phyloP scores from a whole-genome alignment of 192 early-diverging fungal species.

The Funneliformis geosporum region DNA sequence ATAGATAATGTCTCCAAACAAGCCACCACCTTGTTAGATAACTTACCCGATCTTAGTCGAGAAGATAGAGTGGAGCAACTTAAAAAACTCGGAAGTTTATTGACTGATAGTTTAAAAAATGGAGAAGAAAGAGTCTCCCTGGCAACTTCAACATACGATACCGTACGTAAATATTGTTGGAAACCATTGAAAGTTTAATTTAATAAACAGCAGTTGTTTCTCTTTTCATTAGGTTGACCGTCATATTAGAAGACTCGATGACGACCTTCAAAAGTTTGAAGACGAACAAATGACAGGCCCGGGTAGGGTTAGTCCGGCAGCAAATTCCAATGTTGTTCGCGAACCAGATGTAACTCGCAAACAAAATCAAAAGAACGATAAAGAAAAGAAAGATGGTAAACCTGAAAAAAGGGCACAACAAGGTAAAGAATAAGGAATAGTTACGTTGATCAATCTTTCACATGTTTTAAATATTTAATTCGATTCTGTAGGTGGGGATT shows the following conservation, averaged over 20 bases:
- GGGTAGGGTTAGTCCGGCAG: slow-evolving; percentile 42
- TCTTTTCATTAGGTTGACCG: slow-evolving; percentile 71
- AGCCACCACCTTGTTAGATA: slow-evolving; percentile 73
- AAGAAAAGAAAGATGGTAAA: slow-evolving; percentile 35
- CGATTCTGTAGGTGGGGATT: slow-evolving; percentile 15
- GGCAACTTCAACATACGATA: slow-evolving; percentile 91
- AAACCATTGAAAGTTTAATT: background rate
- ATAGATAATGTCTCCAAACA: slow-evolving; percentile 67
- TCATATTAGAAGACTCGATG: slow-evolving; percentile 86
- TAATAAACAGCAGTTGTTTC: background rate
- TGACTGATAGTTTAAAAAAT: slow-evolving; percentile 79
- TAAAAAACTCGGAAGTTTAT: slow-evolving; percentile 51
- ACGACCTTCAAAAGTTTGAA: slow-evolving; percentile 89
- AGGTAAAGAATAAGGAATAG: background rate
- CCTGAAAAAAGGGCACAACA: slow-evolving; percentile 41
- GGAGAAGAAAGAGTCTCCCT: slow-evolving; percentile 94
- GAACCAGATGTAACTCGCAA: slow-evolving; percentile 44
- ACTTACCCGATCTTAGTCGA: slow-evolving; percentile 53
- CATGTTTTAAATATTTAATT: background rate
- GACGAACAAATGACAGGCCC: slow-evolving; percentile 81
- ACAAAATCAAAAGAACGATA: slow-evolving; percentile 40
- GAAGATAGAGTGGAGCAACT: slow-evolving; percentile 58
- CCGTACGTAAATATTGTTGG: slow-evolving; percentile 52
- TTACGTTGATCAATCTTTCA: background rate
- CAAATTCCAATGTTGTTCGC: slow-evolving; percentile 36